phyloP scores from a whole-genome alignment of 306 rosid species.

The Cyamopsis tetragonoloba region DNA sequence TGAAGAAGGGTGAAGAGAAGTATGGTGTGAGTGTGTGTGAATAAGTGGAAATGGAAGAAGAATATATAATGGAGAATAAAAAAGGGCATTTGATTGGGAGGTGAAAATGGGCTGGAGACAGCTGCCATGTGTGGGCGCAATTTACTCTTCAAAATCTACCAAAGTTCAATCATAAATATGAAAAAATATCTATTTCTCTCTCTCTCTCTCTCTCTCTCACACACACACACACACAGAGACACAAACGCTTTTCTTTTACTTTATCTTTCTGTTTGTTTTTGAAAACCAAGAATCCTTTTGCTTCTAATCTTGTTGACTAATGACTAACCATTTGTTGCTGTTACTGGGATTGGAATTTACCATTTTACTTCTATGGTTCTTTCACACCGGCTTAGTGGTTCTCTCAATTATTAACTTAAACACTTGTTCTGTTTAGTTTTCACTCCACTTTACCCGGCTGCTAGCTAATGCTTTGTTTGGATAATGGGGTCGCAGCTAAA shows the following conservation, averaged over 20 bases:
- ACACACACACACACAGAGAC: too few relatives aligned
- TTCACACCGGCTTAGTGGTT: background rate
- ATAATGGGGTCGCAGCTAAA: background rate
- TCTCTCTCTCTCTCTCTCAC: background rate
- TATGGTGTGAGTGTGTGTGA: background rate
- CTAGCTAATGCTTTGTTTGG: too few relatives aligned
- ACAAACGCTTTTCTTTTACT: too few relatives aligned
- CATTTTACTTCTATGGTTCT: background rate
- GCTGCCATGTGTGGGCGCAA: conserved; percentile 68
- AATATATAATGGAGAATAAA: background rate
- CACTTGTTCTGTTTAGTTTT: background rate
- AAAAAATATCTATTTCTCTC: conserved; percentile 9
- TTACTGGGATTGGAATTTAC: background rate
- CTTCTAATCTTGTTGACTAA: background rate
- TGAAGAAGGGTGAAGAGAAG: background rate
- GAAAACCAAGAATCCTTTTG: background rate
- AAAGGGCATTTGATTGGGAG: conserved; percentile 22
- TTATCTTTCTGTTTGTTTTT: conserved; percentile 4
- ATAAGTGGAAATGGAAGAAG: background rate
- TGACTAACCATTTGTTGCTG: background rate
- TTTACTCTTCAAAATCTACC: conserved; percentile 20
- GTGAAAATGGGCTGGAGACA: conserved; percentile 74
- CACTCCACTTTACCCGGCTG: too few relatives aligned
- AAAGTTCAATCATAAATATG: conserved; percentile 33
- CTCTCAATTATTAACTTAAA: background rate